phyloP scores from a whole-genome alignment of 768 basidiomycete genomes.

The Suillus tomentosus region DNA sequence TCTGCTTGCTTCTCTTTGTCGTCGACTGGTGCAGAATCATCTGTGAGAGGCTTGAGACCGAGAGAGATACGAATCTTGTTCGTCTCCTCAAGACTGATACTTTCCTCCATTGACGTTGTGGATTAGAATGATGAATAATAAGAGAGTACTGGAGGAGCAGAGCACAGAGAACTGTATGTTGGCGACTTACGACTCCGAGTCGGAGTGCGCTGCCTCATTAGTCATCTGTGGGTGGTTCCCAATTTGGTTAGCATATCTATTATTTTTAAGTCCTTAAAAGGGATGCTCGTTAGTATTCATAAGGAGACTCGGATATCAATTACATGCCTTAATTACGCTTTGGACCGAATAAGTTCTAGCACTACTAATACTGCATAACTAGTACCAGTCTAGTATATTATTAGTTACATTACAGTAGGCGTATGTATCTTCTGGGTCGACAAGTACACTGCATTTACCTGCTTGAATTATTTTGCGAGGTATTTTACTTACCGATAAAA shows the following conservation, averaged over 20 bases:
- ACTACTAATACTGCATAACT: too few relatives aligned
- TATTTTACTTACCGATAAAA: too few relatives aligned
- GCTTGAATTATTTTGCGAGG: too few relatives aligned
- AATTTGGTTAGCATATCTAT: neutral
- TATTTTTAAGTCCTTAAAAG: neutral
- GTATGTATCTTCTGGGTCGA: too few relatives aligned
- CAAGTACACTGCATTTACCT: too few relatives aligned
- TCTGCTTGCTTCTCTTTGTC: constrained; percentile 85
- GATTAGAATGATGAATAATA: neutral
- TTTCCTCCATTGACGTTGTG: constrained; percentile 76
- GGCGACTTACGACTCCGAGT: neutral
- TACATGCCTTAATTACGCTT: too few relatives aligned
- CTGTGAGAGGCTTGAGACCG: constrained; percentile 91
- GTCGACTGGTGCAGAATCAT: constrained; percentile 69
- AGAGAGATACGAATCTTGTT: constrained; percentile 94
- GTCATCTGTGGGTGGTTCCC: neutral
- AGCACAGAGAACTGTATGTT: neutral
- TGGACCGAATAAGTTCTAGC: too few relatives aligned
- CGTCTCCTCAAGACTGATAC: constrained; percentile 91
- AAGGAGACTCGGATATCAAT: too few relatives aligned
- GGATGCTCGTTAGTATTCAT: too few relatives aligned
- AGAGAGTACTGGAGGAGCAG: neutral
- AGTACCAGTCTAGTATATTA: too few relatives aligned
- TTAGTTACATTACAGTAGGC: too few relatives aligned
- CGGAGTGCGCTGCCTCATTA: constrained; percentile 3